Evolutionary conservation across 179 eudicot genomes (phyloP), one percentile per base, ranked within the genome.

Genomic region (Heliamphora pulchella): DNA sequence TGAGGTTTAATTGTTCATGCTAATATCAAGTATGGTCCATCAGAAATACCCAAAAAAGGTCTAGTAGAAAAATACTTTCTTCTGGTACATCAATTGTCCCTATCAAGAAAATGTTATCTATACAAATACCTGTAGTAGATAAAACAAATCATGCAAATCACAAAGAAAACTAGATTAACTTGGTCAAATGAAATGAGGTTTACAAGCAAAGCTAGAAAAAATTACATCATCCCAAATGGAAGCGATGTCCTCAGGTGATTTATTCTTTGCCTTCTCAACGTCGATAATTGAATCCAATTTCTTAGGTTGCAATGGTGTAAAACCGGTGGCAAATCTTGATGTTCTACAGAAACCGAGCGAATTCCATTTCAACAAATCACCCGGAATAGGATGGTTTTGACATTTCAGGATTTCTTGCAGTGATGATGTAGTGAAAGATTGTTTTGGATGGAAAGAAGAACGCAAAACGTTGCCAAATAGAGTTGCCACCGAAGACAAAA

Each of bases 221-320:
- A 70, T 88, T 91, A 93, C 98, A 89, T 95, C 98, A 86, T 95
- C 97, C 97, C 98, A 95, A 76, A 88, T 85, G 15, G 85, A 81
- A 83, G 91, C 87, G 68, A 95, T 92, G 14, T 91, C 97, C 80
- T 95, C 94, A 44, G 92, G 82, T 10, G 97, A 85, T 85, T 85
- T 87, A 80, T 76, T 63, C 82, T 89, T 87, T 66, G 94, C 94
- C 81, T 98, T 88, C 77, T 85, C 87, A 59, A 92, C 73, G 85
- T 92, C 97, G 83, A 95, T 85, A 74, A 95, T 92, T 0, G 98
- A 88, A 77, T 85, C 87, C 89, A 95, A 87, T 0, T 94, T 91
- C 87, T 92, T 93, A 47, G 15, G 87, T 78, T 93, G 85, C 91
- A 95, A 84, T 7, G 98, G 98, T 5, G 91, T 77, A 77, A 95